Evolutionary conservation across 352 stramenopile genomes (phyloP), one percentile per base, ranked within the genome.

Genomic region (Pythium coloratum): DNA sequence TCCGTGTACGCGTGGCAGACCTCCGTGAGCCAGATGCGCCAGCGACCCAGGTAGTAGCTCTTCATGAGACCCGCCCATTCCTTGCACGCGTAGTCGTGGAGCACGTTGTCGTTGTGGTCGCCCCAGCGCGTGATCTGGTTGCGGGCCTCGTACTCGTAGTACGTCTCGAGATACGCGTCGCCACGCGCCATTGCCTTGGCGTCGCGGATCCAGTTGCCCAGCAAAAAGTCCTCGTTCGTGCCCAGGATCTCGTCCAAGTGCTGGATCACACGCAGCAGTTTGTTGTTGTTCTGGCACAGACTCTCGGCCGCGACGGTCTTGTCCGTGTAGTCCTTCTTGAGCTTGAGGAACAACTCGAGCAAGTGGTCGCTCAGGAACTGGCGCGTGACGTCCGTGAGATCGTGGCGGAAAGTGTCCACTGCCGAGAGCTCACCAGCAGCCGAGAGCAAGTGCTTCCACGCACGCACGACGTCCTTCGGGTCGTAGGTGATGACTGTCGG

Each of bases 111-210:
- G 71, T 93, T 93, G 70, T 89, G 72, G 70, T 93, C 85, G 9
- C 85, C 85, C 85, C 85, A 93, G 2, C 85, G 81, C 4, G 85
- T 93, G 55, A 93, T 78, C 69, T 91, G 83, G 64, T 93, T 93
- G 26, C 85, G 82, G n/a, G 85, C 85, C 69, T 93, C 81, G 65
- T 91, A 93, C 67, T 93, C 85, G 64, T 86, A 89, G 66, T 91
- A 93, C 18, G 77, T 65, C 42, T 80, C 69, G 18, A 89, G 67
- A 0, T 67, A 57, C 3, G 46, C 32, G 28, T 84, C 63, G 2
- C 59, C 60, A 18, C 62, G 63, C 9, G 67, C 80, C 8, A 93
- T 72, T 0, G 72, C 72, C 6, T 79, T 80, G 0, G 85, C 85
- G 56, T 91, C 80, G 16, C 69, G 69, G 59, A 91, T 81, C 85